These are phyloP conservation scores for Chaetothyriales sp. DNA, from an alignment of 2,329 filamentous ascomycete genomes.

Conservation along the genomic window DNA sequence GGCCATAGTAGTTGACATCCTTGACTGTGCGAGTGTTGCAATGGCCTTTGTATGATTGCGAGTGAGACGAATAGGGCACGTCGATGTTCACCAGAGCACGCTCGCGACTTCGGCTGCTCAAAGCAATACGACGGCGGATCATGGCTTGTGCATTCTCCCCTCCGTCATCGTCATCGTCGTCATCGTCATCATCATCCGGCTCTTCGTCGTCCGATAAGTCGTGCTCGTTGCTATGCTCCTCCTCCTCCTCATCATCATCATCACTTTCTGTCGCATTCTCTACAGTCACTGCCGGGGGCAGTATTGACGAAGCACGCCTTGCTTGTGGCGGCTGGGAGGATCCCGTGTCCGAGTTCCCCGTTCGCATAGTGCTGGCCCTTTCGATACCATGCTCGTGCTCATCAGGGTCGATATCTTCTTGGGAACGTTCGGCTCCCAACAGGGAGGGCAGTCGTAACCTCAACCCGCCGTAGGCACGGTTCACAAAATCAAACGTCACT, in stretches of 20 bases:
- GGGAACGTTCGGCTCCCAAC: slow-evolving; percentile 27
- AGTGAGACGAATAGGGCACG: slow-evolving; percentile 43
- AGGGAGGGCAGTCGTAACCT: slow-evolving; percentile 24
- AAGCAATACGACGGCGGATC: slow-evolving; percentile 36
- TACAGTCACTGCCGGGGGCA: slow-evolving; percentile 7
- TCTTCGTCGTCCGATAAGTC: slow-evolving; percentile 8
- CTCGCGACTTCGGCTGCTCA: slow-evolving; percentile 30
- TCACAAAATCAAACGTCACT: slow-evolving; percentile 44
- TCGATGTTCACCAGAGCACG: slow-evolving; percentile 41
- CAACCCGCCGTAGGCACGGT: slow-evolving; percentile 49
- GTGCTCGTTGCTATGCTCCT: slow-evolving; percentile 6
- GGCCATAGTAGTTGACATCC: slow-evolving; percentile 54
- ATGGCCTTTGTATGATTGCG: slow-evolving; percentile 47
- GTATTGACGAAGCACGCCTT: not conserved
- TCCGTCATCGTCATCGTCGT: slow-evolving; percentile 23
- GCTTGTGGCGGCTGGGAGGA: too few species aligned
- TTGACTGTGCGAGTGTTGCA: slow-evolving; percentile 57
- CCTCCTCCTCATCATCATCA: slow-evolving; percentile 7
- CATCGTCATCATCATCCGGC: slow-evolving; percentile 12
- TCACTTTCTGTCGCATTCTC: slow-evolving; percentile 19
- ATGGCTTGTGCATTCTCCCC: slow-evolving; percentile 21
- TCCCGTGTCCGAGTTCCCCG: too few species aligned
- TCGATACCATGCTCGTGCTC: slow-evolving; percentile 33
- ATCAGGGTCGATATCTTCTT: slow-evolving; percentile 36
- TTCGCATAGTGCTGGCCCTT: slow-evolving; percentile 20